Conservation (phyloP, 148 eudicot species). For the Mesembryanthemum crystallinum region DNA sequence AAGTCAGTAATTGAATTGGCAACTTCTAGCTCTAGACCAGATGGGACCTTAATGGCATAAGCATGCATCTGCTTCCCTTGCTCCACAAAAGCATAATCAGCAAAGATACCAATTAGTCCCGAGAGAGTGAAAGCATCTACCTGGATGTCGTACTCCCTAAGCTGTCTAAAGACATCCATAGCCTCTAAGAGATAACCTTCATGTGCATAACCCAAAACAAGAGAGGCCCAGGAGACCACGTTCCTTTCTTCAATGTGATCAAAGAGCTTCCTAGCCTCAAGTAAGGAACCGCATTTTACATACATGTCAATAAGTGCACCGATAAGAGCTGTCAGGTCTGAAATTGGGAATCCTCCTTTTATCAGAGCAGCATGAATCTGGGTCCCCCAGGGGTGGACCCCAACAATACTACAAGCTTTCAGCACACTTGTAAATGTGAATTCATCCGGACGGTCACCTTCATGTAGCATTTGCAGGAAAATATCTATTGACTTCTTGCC, state of each 20-base stretch:
- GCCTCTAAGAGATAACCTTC: constrained; percentile 47
- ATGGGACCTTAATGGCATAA: constrained; percentile 51
- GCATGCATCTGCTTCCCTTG: constrained; percentile 81
- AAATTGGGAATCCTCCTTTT: constrained; percentile 42
- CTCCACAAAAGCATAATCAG: constrained; percentile 72
- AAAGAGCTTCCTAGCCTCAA: constrained; percentile 55
- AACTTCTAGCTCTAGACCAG: constrained; percentile 51
- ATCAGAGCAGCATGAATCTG: constrained; percentile 67
- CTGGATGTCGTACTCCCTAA: constrained; percentile 36
- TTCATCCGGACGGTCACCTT: constrained; percentile 57
- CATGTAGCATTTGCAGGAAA: constrained; percentile 44
- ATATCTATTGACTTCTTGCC: constrained; percentile 38
- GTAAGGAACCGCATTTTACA: constrained; percentile 57
- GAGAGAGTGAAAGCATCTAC: constrained; percentile 68
- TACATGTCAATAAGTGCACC: constrained; percentile 82
- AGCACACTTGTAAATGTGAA: constrained; percentile 70
- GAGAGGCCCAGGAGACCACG: constrained; percentile 64
- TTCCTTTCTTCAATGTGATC: constrained; percentile 53
- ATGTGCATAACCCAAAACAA: constrained; percentile 73
- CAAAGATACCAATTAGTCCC: constrained; percentile 66
- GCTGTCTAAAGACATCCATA: constrained; percentile 62
- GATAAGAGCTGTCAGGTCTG: constrained; percentile 38
- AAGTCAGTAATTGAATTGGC: constrained; percentile 67
- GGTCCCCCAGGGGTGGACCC: constrained; percentile 43
- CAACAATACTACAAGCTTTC: constrained; percentile 59